Base-by-base conservation (phyloP, 1,284 basidiomycete species). In the Naganishia sp. region DNA sequence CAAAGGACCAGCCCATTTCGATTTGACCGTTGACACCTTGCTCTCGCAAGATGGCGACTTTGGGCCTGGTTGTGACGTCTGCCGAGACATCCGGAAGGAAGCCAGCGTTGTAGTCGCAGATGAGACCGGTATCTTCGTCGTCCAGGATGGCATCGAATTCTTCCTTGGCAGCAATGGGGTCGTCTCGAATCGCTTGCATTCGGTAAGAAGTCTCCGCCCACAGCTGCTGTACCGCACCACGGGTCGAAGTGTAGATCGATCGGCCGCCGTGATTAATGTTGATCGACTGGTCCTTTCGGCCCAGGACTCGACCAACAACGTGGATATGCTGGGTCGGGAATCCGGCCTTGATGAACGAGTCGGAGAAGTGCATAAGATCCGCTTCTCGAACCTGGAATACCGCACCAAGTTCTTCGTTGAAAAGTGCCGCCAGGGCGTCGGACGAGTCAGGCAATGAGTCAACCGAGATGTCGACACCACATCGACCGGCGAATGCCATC, bases 1-100 rank as follows among this genome's bases (percentile, higher is more conserved):
- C 84, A 82, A 99, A 99, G 15, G 94, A 87, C 92, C 92, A 99
- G 0, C 91, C 96, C 95, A 99, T 98, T 83, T 99, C 95, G 55
- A 93, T 84, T 68, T 99, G 94, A 1, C 96, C 95, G 77, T 99
- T 99, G 70, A 99, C 94, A 72, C 95, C 96, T 79, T 99, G 95
- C 78, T 99, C 95, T 63, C 96, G 89, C 48, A 99, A 84, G 71
- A 99, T 94, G 39, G 94, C 95, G 21, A 99, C 92, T 76, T 87
- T 90, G 9, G 95, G 96, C 1, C 90, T 85, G 75, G 70, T 55
- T 44, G 45, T 31, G 28, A 66, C 66, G 42, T 71, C 55, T 67
- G 71, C 48, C 69, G 71, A 57, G 65, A 79, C 71, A 3, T 75
- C 73, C 36, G 84, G 83, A 7, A 84, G 73, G 79, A 90, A 94